These are phyloP conservation scores for Fusarium sp. DNA, from an alignment of 2,329 filamentous ascomycete species.

Conservation along the genomic window DNA sequence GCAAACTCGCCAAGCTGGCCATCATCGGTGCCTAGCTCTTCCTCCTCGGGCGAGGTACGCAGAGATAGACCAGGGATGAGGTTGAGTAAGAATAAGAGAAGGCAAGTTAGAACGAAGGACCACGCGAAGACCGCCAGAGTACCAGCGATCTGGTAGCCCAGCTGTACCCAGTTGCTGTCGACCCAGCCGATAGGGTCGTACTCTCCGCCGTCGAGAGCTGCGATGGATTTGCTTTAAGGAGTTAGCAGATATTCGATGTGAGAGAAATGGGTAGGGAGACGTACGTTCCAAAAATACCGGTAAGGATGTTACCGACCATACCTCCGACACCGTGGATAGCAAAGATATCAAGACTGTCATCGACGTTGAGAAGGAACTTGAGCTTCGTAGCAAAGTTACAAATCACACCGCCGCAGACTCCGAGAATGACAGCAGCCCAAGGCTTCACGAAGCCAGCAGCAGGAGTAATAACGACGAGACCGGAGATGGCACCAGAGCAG, in stretches of 20 bases:
- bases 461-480: conserved; percentile 88
- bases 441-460: conserved; percentile 84
- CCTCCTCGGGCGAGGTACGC: conserved; percentile 74
- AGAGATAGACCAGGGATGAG: conserved; percentile 78
- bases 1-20: conserved; percentile 85
- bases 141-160: conserved; percentile 79
- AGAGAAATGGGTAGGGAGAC: conserved; percentile 45
- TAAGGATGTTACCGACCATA: conserved; percentile 83
- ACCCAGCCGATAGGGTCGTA: conserved; percentile 75
- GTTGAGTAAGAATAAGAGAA: conserved; percentile 79
- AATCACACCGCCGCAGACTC: conserved; percentile 71
- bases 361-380: conserved; percentile 79
- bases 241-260: conserved; percentile 34
- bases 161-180: conserved; percentile 77
- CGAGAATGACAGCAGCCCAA: conserved; percentile 71
- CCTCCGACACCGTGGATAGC: conserved; percentile 90
- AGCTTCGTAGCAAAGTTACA: conserved; percentile 92
- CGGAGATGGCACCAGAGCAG: conserved; percentile 90
- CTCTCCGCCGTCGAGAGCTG: conserved; percentile 77
- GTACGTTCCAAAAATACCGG: conserved; percentile 80
- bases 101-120: conserved; percentile 75
- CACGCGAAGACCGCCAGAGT: conserved; percentile 74
- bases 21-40: conserved; percentile 79
- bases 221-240: conserved; percentile 72
- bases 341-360: conserved; percentile 92